Evolutionary conservation across 176 grass and related monocot genomes (phyloP).

Genomic region (Hordeum vulgare): DNA sequence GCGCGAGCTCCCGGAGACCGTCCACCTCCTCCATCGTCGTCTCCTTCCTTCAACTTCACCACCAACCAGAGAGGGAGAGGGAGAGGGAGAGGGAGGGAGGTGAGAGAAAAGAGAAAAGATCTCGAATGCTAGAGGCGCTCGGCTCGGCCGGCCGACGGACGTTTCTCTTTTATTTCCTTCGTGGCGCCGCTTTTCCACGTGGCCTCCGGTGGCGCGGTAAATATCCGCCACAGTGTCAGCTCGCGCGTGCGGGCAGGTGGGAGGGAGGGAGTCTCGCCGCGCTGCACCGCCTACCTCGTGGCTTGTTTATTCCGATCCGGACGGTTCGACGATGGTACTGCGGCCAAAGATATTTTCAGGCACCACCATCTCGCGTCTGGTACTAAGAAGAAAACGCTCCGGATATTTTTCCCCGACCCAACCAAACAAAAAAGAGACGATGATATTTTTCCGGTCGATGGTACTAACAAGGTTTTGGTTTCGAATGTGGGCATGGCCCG

Average conservation of each 20-base stretch:
- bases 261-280: background rate
- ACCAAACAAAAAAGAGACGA: too few relatives aligned
- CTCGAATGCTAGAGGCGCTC: background rate
- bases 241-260: background rate
- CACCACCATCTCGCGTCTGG: background rate
- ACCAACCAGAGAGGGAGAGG: background rate
- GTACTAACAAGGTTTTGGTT: background rate
- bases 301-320: background rate
- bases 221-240: constrained; percentile 19
- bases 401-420: background rate
- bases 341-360: constrained; percentile 26
- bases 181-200: constrained; percentile 79
- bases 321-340: background rate
- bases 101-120: background rate
- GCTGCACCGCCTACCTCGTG: constrained; percentile 18
- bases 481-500: background rate
- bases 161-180: constrained; percentile 32
- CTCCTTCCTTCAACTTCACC: background rate
- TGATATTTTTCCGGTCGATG: background rate
- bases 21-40: constrained; percentile 24
- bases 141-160: background rate
- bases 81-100: background rate
- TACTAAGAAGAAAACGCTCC: background rate
- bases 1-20: constrained; percentile 15
- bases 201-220: background rate